These are phyloP conservation scores for Nymphaea colorata DNA, from an alignment of 164 flowering plant species.

Conservation along the genomic window DNA sequence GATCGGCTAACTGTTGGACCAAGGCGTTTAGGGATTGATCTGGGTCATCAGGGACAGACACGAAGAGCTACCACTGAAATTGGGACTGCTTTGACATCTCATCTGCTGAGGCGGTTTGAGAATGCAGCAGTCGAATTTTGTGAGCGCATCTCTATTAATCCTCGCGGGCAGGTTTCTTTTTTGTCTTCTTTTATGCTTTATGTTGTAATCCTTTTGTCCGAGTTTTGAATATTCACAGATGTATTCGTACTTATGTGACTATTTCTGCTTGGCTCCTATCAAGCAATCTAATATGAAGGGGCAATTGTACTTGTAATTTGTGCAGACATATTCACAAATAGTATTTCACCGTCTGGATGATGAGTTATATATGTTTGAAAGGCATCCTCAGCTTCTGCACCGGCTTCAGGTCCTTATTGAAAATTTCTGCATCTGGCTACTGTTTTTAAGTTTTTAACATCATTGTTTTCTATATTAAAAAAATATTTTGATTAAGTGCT, in stretches of 20 bases:
- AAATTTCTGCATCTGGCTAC: background rate
- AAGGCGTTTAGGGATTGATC: conserved; percentile 58
- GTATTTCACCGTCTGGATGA: conserved; percentile 88
- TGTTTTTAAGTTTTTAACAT: background rate
- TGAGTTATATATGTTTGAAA: conserved; percentile 77
- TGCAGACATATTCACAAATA: conserved; percentile 83
- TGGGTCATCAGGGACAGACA: conserved; percentile 87
- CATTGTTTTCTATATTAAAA: no score
- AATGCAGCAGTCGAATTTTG: conserved; percentile 74
- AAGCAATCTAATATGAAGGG: background rate
- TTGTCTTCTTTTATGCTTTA: conserved; percentile 3
- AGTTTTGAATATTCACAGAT: background rate
- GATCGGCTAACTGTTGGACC: conserved; percentile 96
- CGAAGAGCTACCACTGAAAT: conserved; percentile 87
- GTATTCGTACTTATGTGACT: background rate
- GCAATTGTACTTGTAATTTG: background rate
- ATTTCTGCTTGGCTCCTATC: background rate
- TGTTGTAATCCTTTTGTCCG: background rate
- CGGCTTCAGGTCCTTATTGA: conserved; percentile 75
- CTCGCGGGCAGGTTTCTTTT: conserved; percentile 73
- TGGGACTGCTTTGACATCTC: conserved; percentile 84
- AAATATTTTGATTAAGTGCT: background rate
- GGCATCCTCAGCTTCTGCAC: conserved; percentile 80
- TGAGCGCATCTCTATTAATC: conserved; percentile 74
- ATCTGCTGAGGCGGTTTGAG: conserved; percentile 62